Conservation (phyloP, 495 filamentous ascomycete species). For the Neurospora sp. region DNA sequence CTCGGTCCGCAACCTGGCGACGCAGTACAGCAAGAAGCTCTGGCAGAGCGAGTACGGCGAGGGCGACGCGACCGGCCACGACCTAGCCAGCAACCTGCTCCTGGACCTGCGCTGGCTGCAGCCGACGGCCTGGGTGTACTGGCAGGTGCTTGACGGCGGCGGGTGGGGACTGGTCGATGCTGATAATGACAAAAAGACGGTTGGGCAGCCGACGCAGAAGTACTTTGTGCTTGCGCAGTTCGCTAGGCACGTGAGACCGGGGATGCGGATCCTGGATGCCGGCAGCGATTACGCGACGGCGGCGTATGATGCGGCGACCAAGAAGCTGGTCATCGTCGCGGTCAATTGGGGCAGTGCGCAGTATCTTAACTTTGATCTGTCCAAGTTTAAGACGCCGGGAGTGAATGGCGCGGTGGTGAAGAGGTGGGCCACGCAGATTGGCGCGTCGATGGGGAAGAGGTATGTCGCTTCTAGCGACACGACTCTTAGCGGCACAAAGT, state of each 20-base stretch:
- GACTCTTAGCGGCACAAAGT: constrained; percentile 17
- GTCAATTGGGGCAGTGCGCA: constrained; percentile 28
- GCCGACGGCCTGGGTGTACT: constrained; percentile 33
- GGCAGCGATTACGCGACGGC: constrained; percentile 24
- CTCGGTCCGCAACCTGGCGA: constrained; percentile 13
- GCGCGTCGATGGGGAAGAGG: constrained; percentile 14
- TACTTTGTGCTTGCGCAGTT: constrained; percentile 30
- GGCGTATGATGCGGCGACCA: constrained; percentile 21
- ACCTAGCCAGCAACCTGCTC: constrained; percentile 23
- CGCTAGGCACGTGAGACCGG: constrained; percentile 23
- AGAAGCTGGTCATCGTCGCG: constrained; percentile 27
- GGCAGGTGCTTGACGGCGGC: constrained; percentile 27
- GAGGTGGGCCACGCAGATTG: constrained; percentile 27
- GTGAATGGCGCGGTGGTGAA: constrained; percentile 19
- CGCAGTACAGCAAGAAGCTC: constrained; percentile 17
- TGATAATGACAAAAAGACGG: constrained; percentile 19
- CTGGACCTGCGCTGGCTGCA: constrained; percentile 28
- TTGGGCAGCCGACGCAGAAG: constrained; percentile 22
- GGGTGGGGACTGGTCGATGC: constrained; percentile 29
- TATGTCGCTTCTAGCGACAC: constrained; percentile 22
- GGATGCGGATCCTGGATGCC: constrained; percentile 27
- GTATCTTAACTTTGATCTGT: constrained; percentile 28
- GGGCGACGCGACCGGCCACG: constrained; percentile 21
- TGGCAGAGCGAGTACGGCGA: constrained; percentile 36
- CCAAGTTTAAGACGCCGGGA: constrained; percentile 15